Base-by-base conservation (phyloP, 371 early-diverging fungal genomes). In the Fennellomyces sp. region DNA sequence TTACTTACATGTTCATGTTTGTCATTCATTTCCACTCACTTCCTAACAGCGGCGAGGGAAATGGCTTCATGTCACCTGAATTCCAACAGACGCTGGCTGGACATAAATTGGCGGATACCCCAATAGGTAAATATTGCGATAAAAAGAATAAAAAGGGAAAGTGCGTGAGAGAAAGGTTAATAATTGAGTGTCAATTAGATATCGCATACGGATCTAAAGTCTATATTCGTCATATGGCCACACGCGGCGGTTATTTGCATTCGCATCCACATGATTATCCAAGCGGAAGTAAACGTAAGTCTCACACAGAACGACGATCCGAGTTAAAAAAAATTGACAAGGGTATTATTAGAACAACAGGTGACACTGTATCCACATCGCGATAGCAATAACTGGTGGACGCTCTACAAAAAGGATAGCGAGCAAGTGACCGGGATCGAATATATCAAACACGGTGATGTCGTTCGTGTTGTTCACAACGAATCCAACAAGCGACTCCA, bases 351-450 rank as follows among this genome's bases (percentile, higher is more conserved):
- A 88, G 88, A 97, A 53, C 99, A 97, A 85, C 98, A 98, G 78
- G 83, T 98, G 11, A 98, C 97, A 1, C 83, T 94, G 5, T 98
- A 98, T 73, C 90, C 93, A 15, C 94, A 94, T 73, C 83, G 86
- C 23, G 97, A 97, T 68, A 70, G 72, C 25, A 97, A 97, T 79
- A 97, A 97, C 70, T 61, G 85, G 59, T 98, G 96, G 96, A 73
- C 76, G 6, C 80, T 93, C 53, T 70, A 81, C 45, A 93, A 94
- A 21, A 75, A 76, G 5, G 66, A 82, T 13, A 66, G 70, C 19
- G 65, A 70, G 15, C 58, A 72, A 39, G 62, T 68, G 19, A 60
- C 56, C 4, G 63, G 53, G 3, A 68, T 84, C 35, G 80, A 84
- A 47, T 83, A 79, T 57, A 63, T 88, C 13, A 68, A 76, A 19